phyloP scores from a whole-genome alignment of 805 yeast species.

The Monosporozyma siamensis region DNA sequence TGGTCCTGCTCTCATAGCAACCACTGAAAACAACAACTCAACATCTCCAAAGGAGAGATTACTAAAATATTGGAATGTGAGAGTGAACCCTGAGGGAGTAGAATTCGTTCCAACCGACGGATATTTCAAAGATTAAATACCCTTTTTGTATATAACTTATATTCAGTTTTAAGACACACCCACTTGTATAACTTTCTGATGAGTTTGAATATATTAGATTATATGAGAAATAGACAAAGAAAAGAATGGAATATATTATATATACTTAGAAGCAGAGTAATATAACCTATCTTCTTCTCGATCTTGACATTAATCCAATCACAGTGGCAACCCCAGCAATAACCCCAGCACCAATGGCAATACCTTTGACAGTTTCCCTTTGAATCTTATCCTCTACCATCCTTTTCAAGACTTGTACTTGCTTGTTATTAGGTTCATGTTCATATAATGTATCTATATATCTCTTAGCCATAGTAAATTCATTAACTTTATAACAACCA shows the following conservation, averaged over 20 bases:
- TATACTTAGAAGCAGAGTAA: not conserved
- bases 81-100: not conserved
- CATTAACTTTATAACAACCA: slow-evolving; percentile 84
- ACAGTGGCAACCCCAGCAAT: slow-evolving; percentile 75
- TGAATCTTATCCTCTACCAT: slow-evolving; percentile 80
- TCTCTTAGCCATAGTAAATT: slow-evolving; percentile 73
- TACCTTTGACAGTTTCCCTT: slow-evolving; percentile 78
- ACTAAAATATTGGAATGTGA: slow-evolving; percentile 1
- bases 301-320: slow-evolving; percentile 19
- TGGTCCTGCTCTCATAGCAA: too few relatives aligned
- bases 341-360: slow-evolving; percentile 79
- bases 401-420: slow-evolving; percentile 60
- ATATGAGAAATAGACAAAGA: too few relatives aligned
- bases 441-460: slow-evolving; percentile 69
- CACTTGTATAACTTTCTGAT: not conserved
- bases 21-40: too few relatives aligned
- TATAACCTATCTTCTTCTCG: slow-evolving; percentile 7
- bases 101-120: not conserved
- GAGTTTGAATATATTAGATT: too few relatives aligned
- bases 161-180: too few relatives aligned
- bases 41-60: too few relatives aligned
- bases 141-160: not conserved
- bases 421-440: slow-evolving; percentile 78
- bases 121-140: not conserved
- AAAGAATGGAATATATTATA: too few relatives aligned